These are phyloP conservation scores for Clarireedia sp. DNA, from an alignment of 2,329 filamentous ascomycete species.

Conservation along the genomic window DNA sequence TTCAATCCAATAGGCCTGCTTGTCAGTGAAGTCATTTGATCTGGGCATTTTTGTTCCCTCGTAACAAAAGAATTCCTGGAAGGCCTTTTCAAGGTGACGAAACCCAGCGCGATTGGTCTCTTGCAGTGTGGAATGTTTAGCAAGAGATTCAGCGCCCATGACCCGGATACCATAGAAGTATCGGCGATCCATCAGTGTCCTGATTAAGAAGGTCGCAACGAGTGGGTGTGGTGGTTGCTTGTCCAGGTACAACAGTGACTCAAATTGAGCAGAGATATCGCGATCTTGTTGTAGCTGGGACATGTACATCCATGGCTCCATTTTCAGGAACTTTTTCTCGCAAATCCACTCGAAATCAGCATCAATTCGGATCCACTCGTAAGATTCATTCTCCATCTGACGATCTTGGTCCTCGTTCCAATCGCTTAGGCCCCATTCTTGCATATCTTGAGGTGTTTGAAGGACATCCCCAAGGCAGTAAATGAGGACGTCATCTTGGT, in stretches of 20 bases:
- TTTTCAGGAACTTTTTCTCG: slow-evolving; percentile 65
- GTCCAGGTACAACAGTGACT: slow-evolving; percentile 68
- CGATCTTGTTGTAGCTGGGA: slow-evolving; percentile 95
- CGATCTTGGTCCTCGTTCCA: slow-evolving; percentile 86
- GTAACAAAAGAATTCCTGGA: slow-evolving; percentile 81
- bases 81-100: slow-evolving; percentile 76
- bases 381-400: slow-evolving; percentile 90
- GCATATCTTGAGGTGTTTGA: slow-evolving; percentile 70
- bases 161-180: slow-evolving; percentile 92
- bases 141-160: slow-evolving; percentile 72
- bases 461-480: slow-evolving; percentile 91
- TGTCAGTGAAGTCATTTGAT: slow-evolving; percentile 87
- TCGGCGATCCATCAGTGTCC: slow-evolving; percentile 82
- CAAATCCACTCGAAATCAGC: slow-evolving; percentile 98
- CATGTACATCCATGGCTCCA: slow-evolving; percentile 95
- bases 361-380: slow-evolving; percentile 97
- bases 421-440: slow-evolving; percentile 77
- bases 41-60: slow-evolving; percentile 69
- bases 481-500: slow-evolving; percentile 72
- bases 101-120: slow-evolving; percentile 70
- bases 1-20: slow-evolving; percentile 76
- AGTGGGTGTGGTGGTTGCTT: slow-evolving; percentile 63
- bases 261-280: slow-evolving; percentile 83
- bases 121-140: slow-evolving; percentile 61
- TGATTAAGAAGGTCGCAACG: slow-evolving; percentile 78